These are phyloP conservation scores for Neurospora hispaniola DNA, from an alignment of 495 filamentous ascomycete species.

Conservation along the genomic window DNA sequence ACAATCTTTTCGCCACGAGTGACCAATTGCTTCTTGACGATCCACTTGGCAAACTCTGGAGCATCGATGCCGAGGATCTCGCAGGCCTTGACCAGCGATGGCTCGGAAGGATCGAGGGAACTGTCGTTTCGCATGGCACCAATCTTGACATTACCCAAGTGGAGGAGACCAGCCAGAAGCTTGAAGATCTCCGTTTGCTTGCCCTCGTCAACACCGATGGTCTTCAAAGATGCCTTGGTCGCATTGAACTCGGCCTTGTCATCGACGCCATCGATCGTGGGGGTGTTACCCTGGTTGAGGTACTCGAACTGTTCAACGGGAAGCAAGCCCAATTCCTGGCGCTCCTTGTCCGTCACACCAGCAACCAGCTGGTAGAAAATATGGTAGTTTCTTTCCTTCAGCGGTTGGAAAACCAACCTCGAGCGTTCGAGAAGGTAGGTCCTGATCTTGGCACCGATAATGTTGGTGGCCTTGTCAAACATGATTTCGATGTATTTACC, in stretches of 20 bases:
- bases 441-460: slow-evolving; percentile 93
- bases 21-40: slow-evolving; percentile 95
- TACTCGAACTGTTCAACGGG: slow-evolving; percentile 89
- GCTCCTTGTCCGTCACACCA: slow-evolving; percentile 80
- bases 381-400: slow-evolving; percentile 98
- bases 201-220: slow-evolving; percentile 68
- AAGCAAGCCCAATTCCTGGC: slow-evolving; percentile 61
- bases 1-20: slow-evolving; percentile 97
- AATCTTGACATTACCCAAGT: slow-evolving; percentile 95
- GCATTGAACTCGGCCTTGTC: slow-evolving; percentile 89
- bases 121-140: slow-evolving; percentile 82
- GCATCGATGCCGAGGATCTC: slow-evolving; percentile 80
- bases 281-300: slow-evolving; percentile 87
- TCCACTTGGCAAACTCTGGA: slow-evolving; percentile 93
- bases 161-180: slow-evolving; percentile 81
- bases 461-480: slow-evolving; percentile 92
- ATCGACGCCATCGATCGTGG: slow-evolving; percentile 88
- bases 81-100: slow-evolving; percentile 71
- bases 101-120: slow-evolving; percentile 66
- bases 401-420: slow-evolving; percentile 92
- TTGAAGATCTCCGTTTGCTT: slow-evolving; percentile 83
- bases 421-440: slow-evolving; percentile 95
- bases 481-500: slow-evolving; percentile 99
- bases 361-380: slow-evolving; percentile 98
- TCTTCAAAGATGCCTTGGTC: slow-evolving; percentile 72